Evolutionary conservation across 345 rosid genomes (phyloP).

Genomic region (Gossypium ekmanianum): DNA sequence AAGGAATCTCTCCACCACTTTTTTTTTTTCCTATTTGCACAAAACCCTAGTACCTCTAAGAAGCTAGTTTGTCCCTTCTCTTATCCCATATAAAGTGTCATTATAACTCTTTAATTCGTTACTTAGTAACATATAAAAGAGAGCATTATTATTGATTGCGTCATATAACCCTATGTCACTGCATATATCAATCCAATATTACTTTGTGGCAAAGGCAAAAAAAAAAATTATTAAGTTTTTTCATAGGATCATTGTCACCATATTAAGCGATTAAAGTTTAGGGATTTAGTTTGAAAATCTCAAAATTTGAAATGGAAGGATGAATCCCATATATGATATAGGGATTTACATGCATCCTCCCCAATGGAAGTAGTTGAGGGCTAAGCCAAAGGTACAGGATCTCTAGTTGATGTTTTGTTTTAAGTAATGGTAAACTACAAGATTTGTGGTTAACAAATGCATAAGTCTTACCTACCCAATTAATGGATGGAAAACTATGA

Average conservation of each 20-base stretch:
- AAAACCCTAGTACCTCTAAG: not conserved
- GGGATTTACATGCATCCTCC: not conserved
- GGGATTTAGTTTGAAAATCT: not conserved
- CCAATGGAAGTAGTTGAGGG: not conserved
- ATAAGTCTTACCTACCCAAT: not conserved
- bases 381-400: not conserved
- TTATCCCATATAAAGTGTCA: not conserved
- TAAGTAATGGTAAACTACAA: not conserved
- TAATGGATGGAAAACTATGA: not conserved
- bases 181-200: not conserved
- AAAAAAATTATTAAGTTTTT: not conserved
- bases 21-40: not conserved
- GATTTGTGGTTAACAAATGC: not conserved
- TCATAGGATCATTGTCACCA: not conserved
- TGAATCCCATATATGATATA: not conserved
- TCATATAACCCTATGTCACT: not conserved
- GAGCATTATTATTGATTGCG: not conserved
- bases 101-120: not conserved
- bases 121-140: not conserved
- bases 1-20: slow-evolving; percentile 26
- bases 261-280: not conserved
- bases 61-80: not conserved
- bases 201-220: not conserved
- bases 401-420: too few relatives aligned
- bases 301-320: not conserved